phyloP scores from a whole-genome alignment of 352 stramenopile species.

The Globisporangium cylindrosporum region DNA sequence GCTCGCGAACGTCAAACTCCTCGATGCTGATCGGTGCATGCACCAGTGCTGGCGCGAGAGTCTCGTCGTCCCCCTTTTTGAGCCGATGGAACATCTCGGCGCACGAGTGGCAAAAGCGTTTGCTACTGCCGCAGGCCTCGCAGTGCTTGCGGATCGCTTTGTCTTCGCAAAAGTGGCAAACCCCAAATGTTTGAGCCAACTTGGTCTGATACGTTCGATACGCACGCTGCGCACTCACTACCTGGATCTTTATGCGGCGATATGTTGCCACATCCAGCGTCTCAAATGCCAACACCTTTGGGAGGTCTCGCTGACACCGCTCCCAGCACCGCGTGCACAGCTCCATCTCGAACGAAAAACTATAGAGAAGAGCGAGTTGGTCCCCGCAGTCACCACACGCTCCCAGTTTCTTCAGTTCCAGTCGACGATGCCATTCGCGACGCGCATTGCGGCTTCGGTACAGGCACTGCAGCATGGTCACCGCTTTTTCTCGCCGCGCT shows the following conservation, averaged over 20 bases:
- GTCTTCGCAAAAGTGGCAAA: constrained; percentile 42
- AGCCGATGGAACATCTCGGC: constrained; percentile 31
- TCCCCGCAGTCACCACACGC: constrained; percentile 46
- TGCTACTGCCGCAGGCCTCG: constrained; percentile 27
- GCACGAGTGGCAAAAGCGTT: constrained; percentile 48
- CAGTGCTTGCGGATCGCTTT: constrained; percentile 41
- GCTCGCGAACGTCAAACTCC: constrained; percentile 19
- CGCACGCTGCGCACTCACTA: constrained; percentile 30
- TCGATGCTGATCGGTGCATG: constrained; percentile 30
- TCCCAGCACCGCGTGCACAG: constrained; percentile 35
- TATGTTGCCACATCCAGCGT: constrained; percentile 30
- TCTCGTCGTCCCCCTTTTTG: constrained; percentile 8
- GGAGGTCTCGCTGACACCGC: constrained; percentile 4
- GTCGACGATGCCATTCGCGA: constrained; percentile 30
- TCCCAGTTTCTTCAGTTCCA: constrained; percentile 30
- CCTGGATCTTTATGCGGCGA: constrained; percentile 24
- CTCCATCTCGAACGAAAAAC: constrained; percentile 26
- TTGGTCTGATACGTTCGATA: constrained; percentile 39
- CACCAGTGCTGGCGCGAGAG: constrained; percentile 3
- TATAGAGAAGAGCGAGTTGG: constrained; percentile 33
- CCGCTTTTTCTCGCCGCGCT: constrained; percentile 29
- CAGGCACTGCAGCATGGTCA: constrained; percentile 43
- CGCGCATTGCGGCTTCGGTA: constrained; percentile 30
- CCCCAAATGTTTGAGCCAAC: constrained; percentile 19
- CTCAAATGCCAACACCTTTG: background rate